Base-by-base conservation (phyloP, 2,329 filamentous ascomycete genomes). In the Microcyclosporella mali region DNA sequence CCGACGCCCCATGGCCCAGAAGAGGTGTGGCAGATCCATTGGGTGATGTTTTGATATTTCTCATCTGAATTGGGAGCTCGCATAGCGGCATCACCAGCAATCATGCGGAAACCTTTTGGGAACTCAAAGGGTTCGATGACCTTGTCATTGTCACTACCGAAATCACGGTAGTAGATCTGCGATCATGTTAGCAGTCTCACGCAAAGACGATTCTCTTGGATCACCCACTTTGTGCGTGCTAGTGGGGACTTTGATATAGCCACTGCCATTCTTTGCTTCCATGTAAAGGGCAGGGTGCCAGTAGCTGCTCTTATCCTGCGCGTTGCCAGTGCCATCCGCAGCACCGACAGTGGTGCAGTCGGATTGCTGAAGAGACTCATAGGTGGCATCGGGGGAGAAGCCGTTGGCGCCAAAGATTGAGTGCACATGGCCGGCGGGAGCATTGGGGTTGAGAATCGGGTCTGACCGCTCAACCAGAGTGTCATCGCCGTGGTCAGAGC, bases 231-330 rank as follows among this genome's bases (percentile, higher is more conserved):
- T 67, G 75, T 83, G 81, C 62, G 85, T 85, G 56, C 63, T 63
- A 31, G 55, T 59, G 10, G 79, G 72, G 16, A 88, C 84, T 30
- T 74, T 72, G 19, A 58, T 32, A 63, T 81, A 77, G 53, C 86
- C 78, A 37, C 73, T 74, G 40, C 75, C 77, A 50, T 81, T 78
- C 51, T 73, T 68, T 56, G 79, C 73, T 49, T 84, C 65, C 53
- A 82, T 86, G 66, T 81, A 88, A 3, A 88, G 67, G 11, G 72
- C 69, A 2, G 85, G 84, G 47, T 82, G 79, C 85, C 85, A 89
- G 71, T 90, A 89, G 64, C 83, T 82, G 55, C 77, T 84, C 62
- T 79, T 73, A 66, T 88, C 84, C 40, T 75, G 78, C 52, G 73
- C 77, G 30, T 56, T 56, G 6, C 49, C 45, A 10, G 51, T 43